Percentiles rank a stretch among this genome's conserved stretches.
Conservation (phyloP, 2,329 filamentous ascomycete species). For the Fusarium oligoseptatum region DNA sequence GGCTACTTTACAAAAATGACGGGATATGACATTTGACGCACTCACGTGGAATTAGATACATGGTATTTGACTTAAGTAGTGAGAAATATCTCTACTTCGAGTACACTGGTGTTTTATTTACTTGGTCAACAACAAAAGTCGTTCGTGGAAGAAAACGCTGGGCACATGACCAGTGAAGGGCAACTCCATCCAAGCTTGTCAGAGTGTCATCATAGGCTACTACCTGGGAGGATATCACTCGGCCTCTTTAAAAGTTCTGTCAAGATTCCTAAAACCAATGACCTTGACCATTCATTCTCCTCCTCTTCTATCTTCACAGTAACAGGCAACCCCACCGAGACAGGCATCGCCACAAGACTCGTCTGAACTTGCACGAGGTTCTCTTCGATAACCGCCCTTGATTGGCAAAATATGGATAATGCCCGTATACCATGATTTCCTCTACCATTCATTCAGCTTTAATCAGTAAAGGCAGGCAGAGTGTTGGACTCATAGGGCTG, state of each 20-base stretch:
- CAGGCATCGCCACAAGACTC: background rate
- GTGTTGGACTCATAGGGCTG: background rate
- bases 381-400: background rate
- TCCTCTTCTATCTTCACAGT: background rate
- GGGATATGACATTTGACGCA: background rate
- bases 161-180: background rate
- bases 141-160: background rate
- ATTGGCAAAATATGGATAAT: background rate
- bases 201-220: background rate
- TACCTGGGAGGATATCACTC: background rate
- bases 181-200: background rate
- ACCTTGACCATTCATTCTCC: background rate
- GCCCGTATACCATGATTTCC: background rate
- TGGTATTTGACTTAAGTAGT: background rate
- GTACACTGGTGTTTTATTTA: background rate
- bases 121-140: background rate
- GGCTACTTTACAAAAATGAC: background rate
- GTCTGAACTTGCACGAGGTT: background rate
- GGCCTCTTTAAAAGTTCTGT: rapidly evolving
- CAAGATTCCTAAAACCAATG: background rate
- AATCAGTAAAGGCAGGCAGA: background rate
- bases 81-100: background rate
- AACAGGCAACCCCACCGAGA: background rate
- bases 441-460: background rate
- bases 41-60: background rate